Evolutionary conservation across 371 early-diverging fungal species (phyloP).

Genomic region (Mortierella sp.): DNA sequence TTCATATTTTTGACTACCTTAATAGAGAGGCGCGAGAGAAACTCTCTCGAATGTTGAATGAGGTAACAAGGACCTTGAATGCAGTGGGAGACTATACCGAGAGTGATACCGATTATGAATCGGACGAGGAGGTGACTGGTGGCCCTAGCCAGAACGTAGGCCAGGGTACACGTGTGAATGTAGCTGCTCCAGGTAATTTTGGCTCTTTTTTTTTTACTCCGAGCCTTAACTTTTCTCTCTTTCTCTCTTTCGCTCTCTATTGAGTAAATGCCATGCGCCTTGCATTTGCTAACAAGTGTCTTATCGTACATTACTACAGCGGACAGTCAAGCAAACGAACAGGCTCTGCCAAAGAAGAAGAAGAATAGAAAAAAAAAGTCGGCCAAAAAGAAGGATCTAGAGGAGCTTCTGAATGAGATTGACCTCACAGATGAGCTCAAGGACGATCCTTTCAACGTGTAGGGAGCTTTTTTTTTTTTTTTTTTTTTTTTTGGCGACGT

Average conservation of each 20-base stretch:
- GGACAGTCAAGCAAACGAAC: neutral
- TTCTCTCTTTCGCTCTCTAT: no score
- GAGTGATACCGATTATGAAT: conserved; percentile 25
- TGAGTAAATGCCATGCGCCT: no score
- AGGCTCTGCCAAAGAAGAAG: conserved; percentile 59
- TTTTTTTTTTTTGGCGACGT: conserved; percentile 9
- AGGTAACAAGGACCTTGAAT: conserved; percentile 31
- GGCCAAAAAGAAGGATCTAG: conserved; percentile 63
- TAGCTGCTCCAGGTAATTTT: neutral
- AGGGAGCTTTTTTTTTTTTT: neutral
- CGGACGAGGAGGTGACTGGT: conserved; percentile 7
- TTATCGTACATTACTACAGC: neutral
- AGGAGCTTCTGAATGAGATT: conserved; percentile 46
- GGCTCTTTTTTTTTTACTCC: no score
- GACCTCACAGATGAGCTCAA: conserved; percentile 54
- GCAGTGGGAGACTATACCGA: conserved; percentile 23
- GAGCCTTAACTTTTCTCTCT: no score
- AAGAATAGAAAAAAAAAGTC: conserved; percentile 64
- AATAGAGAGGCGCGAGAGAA: conserved; percentile 36
- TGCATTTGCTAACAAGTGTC: neutral
- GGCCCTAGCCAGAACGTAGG: no score
- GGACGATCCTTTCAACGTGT: conserved; percentile 47
- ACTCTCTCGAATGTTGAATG: conserved; percentile 33
- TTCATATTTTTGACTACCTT: neutral
- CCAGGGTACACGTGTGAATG: neutral